Evolutionary conservation across 768 basidiomycete species (phyloP).

Genomic region (Pilatotrama ljubarskyi): DNA sequence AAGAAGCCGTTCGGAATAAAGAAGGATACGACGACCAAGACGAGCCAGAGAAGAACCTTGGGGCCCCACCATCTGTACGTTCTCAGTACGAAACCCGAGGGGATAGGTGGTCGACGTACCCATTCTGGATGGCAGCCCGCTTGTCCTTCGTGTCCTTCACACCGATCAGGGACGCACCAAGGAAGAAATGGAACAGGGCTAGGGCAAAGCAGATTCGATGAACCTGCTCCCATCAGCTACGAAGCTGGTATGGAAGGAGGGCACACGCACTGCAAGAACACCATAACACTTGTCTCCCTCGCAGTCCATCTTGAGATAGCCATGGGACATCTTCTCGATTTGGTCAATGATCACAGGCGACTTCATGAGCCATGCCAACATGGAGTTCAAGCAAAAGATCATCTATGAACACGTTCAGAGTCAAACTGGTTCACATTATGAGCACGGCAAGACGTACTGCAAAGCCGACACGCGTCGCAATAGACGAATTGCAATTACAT

Average conservation of each 20-base stretch:
- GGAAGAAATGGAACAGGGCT: conserved; percentile 80
- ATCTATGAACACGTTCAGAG: conserved; percentile 49
- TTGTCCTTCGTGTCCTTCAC: conserved; percentile 90
- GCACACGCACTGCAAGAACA: conserved; percentile 81
- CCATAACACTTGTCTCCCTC: conserved; percentile 93
- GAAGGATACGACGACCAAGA: conserved; percentile 81
- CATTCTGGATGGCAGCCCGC: conserved; percentile 95
- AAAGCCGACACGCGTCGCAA: conserved; percentile 95
- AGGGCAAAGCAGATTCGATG: conserved; percentile 98
- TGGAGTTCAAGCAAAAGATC: conserved; percentile 93
- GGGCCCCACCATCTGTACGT: conserved; percentile 93
- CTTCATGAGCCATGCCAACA: conserved; percentile 96
- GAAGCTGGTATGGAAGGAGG: neutral
- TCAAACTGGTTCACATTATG: neutral
- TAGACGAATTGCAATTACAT: conserved; percentile 98
- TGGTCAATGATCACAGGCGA: conserved; percentile 83
- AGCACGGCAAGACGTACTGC: conserved; percentile 54
- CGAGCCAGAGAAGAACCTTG: conserved; percentile 86
- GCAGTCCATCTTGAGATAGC: conserved; percentile 99
- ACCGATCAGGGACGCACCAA: conserved; percentile 79
- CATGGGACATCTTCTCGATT: conserved; percentile 91
- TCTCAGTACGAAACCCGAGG: neutral
- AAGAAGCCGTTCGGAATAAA: conserved; percentile 98
- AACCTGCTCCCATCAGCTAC: conserved; percentile 47
- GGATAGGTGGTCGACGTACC: conserved; percentile 46